These are phyloP conservation scores for Sarcomyxa edulis DNA, from an alignment of 768 basidiomycete species.

Conservation along the genomic window DNA sequence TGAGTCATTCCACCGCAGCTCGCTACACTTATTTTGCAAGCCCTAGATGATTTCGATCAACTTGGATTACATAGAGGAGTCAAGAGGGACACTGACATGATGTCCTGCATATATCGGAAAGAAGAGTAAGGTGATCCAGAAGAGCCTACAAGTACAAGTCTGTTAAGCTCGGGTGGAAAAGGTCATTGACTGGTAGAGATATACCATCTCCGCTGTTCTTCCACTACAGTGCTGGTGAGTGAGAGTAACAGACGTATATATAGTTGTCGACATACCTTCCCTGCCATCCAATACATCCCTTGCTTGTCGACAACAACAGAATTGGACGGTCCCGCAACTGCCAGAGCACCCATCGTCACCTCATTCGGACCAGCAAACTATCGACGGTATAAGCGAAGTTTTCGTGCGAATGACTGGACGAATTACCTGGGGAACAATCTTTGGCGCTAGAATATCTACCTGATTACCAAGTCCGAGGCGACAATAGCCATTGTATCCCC, in stretches of 20 bases:
- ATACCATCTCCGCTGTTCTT: conserved; percentile 91
- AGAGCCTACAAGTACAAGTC: conserved; percentile 49
- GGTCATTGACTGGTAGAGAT: conserved; percentile 8
- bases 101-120: conserved; percentile 83
- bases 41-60: conserved; percentile 37
- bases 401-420: not conserved
- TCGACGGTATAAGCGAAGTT: not conserved
- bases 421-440: conserved; percentile 72
- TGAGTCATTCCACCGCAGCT: conserved; percentile 87
- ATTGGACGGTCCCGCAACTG: conserved; percentile 79
- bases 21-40: conserved; percentile 68
- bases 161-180: not conserved
- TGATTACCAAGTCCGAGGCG: conserved; percentile 87
- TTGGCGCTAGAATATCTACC: conserved; percentile 74
- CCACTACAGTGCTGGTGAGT: conserved; percentile 48
- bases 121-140: conserved; percentile 83
- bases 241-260: not conserved
- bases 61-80: not conserved
- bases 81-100: conserved; percentile 49
- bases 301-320: conserved; percentile 82
- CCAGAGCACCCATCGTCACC: conserved; percentile 52
- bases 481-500: conserved; percentile 91
- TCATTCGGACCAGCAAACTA: conserved; percentile 75
- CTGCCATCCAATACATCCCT: conserved; percentile 85
- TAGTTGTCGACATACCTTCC: conserved; percentile 42